These are phyloP conservation scores for Digitaria exilis DNA, from an alignment of 202 grass and related monocot species.

Conservation along the genomic window DNA sequence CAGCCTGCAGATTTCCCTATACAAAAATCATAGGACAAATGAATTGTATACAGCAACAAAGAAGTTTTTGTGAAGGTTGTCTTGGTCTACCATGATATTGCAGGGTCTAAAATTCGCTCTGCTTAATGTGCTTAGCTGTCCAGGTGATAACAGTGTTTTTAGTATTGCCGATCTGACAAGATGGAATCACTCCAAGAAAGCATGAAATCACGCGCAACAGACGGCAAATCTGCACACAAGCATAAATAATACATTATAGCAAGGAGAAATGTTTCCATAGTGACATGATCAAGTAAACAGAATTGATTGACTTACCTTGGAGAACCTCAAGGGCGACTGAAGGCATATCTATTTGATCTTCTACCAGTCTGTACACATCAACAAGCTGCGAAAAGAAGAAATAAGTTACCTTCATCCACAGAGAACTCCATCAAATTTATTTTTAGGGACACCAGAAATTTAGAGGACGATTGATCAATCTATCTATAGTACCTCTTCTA, in stretches of 20 bases:
- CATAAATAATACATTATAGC: slow-evolving; percentile 3
- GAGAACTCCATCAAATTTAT: not conserved
- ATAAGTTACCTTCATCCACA: not conserved
- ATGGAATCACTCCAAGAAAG: slow-evolving; percentile 88
- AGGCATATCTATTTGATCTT: slow-evolving; percentile 92
- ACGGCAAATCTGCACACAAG: slow-evolving; percentile 73
- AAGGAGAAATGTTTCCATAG: not conserved
- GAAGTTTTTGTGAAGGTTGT: slow-evolving; percentile 3
- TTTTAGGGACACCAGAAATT: not conserved
- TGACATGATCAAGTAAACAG: slow-evolving; percentile 2
- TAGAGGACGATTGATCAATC: slow-evolving; percentile 13
- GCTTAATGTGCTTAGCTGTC: slow-evolving; percentile 26
- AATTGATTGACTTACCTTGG: slow-evolving; percentile 56
- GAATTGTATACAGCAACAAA: not conserved
- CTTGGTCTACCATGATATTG: not conserved
- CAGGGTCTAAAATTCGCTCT: not conserved
- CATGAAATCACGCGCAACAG: slow-evolving; percentile 78
- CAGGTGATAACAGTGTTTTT: not conserved
- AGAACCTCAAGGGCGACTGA: slow-evolving; percentile 84
- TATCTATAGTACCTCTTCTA: slow-evolving; percentile 75
- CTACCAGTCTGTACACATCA: slow-evolving; percentile 90
- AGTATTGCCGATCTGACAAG: slow-evolving; percentile 77
- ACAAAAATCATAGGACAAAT: slow-evolving; percentile 31
- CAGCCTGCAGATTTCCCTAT: slow-evolving; percentile 16
- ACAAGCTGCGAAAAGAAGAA: slow-evolving; percentile 61